Evolutionary conservation across 192 early-diverging fungal species (phyloP), one percentile per base, ranked within the genome.

Genomic region (Coemansia sp.): DNA sequence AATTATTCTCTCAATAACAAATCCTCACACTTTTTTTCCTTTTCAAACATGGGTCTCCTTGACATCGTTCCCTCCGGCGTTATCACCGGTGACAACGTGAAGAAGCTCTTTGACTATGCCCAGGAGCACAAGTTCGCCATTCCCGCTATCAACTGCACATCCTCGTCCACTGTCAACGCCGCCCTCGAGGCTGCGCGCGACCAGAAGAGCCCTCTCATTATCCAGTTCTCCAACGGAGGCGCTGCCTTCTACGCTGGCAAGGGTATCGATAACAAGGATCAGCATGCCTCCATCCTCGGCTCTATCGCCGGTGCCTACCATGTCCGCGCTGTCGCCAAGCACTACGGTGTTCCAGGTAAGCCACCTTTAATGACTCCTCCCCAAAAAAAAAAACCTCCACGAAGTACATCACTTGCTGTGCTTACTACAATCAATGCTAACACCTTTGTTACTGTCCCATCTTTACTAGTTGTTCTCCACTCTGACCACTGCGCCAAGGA

Each of bases 401-500:
- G 5, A 20, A 41, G 71, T 5, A 42, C 66, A 19, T 19, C 31
- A 15, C 53, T 50, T 24, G 32, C 34, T 2, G 34, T 29, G 19
- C n/a, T 42, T 44, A 45, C 40, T 13, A 24, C 27, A 45, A 31
- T 45, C 24, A 24, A 39, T 62, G 41, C 56, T 31, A 31, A 41
- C 59, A 20, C 27, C 10, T 31, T 29, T 44, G 8, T 12, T 27
- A 24, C 38, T 38, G 9, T 38, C 36, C 0, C 36, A 8, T 38
- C 9, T 53, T 20, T 50, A 22, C 31, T 65, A 70, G 90, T 91
- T 39, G 77, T 90, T 39, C 73, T 95, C 63, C 95, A 97, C 89
- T 92, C 91, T 64, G 95, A 98, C 83, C 95, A 98, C 89, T 98
- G 95, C 85, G 95, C 93, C 78, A 91, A 94, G 84, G 95, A 96